Percentiles rank a stretch among this genome's conserved stretches.
These are phyloP conservation scores for Pilatotrama ljubarskyi DNA, from an alignment of 768 basidiomycete genomes.

Conservation along the genomic window DNA sequence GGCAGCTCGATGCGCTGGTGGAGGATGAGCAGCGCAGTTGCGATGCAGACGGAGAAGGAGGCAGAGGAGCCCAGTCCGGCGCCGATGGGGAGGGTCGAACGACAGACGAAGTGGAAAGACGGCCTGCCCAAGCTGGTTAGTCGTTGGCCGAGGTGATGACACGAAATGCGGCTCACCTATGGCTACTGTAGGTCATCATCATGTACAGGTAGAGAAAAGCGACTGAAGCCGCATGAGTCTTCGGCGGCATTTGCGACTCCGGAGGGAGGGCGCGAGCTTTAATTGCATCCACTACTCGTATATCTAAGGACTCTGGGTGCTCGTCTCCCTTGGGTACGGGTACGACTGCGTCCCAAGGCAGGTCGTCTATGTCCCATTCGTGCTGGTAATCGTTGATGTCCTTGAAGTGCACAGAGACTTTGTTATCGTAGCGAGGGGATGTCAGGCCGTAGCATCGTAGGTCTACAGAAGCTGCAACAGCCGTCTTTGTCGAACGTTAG, in stretches of 20 bases:
- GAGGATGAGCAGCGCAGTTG: slow-evolving; percentile 76
- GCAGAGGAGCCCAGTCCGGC: slow-evolving; percentile 98
- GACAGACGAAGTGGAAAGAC: slow-evolving; percentile 75
- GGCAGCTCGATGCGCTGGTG: slow-evolving; percentile 66
- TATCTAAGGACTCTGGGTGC: slow-evolving; percentile 70
- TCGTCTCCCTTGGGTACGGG: slow-evolving; percentile 49
- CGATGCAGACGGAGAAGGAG: slow-evolving; percentile 87
- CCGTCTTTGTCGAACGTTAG: slow-evolving; percentile 56
- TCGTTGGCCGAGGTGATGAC: slow-evolving; percentile 13
- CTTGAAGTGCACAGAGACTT: slow-evolving; percentile 71
- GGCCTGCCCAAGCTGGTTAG: slow-evolving; percentile 47
- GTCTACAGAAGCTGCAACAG: slow-evolving; percentile 92
- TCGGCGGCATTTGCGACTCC: slow-evolving; percentile 31
- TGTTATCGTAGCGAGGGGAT: slow-evolving; percentile 71
- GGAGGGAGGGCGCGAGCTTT: slow-evolving; percentile 44
- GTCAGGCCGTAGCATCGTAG: slow-evolving; percentile 91
- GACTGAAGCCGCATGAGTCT: slow-evolving; percentile 51
- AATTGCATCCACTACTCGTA: slow-evolving; percentile 71
- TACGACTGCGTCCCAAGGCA: slow-evolving; percentile 80
- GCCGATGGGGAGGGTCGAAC: slow-evolving; percentile 89
- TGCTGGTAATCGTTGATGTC: slow-evolving; percentile 77
- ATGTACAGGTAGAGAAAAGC: slow-evolving; percentile 96
- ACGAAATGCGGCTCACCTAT: slow-evolving; percentile 48
- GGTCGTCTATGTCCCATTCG: slow-evolving; percentile 75
- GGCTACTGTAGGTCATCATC: slow-evolving; percentile 56